Evolutionary conservation across 2,329 filamentous ascomycete genomes (phyloP).

Genomic region (Ophiostoma himal-ulmi): DNA sequence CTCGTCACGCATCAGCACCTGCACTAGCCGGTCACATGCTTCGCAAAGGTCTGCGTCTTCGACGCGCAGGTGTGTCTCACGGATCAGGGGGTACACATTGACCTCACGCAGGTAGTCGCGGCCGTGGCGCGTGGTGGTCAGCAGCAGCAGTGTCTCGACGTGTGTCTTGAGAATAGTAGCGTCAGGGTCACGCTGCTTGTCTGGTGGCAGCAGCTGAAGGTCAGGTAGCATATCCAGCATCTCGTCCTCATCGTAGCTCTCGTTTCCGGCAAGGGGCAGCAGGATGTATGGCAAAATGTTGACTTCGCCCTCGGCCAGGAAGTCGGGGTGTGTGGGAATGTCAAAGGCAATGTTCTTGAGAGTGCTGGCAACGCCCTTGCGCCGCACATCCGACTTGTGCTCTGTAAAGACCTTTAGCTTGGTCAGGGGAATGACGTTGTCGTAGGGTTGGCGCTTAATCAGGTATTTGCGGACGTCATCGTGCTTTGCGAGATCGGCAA

Average conservation of each 20-base stretch:
- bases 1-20: conserved; percentile 76
- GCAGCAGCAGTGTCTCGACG: conserved; percentile 76
- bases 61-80: conserved; percentile 75
- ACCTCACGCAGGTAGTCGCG: conserved; percentile 68
- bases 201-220: conserved; percentile 78
- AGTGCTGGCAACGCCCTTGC: conserved; percentile 90
- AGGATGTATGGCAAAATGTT: conserved; percentile 85
- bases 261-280: conserved; percentile 77
- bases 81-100: conserved; percentile 81
- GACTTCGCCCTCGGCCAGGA: conserved; percentile 65
- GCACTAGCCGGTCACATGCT: conserved; percentile 81
- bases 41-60: conserved; percentile 76
- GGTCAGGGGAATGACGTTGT: conserved; percentile 77
- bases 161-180: conserved; percentile 74
- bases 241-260: conserved; percentile 85
- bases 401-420: conserved; percentile 95
- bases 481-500: conserved; percentile 86
- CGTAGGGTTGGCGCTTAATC: conserved; percentile 65
- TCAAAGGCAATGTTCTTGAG: conserved; percentile 94
- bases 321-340: conserved; percentile 61
- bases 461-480: conserved; percentile 70
- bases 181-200: conserved; percentile 80
- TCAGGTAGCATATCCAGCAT: conserved; percentile 81
- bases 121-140: conserved; percentile 72
- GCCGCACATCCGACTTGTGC: conserved; percentile 72